Evolutionary conservation across 2,329 filamentous ascomycete genomes (phyloP), one percentile per base, ranked within the genome.

Genomic region (Ramularia endophylla): DNA sequence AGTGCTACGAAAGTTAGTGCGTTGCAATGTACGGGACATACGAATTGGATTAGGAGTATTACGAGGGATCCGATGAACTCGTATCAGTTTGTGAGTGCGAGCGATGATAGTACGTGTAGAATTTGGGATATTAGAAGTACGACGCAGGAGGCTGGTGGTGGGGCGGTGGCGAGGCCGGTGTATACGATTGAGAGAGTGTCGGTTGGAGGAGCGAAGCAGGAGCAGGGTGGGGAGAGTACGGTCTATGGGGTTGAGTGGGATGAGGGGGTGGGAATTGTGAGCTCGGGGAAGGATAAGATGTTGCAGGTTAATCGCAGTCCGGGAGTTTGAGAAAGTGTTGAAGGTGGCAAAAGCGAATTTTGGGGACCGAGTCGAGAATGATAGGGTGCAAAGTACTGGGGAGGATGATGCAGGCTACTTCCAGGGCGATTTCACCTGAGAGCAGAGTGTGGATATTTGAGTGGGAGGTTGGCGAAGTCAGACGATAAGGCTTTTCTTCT

Each of bases 171-270:
- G 64, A 86, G 77, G 72, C 90, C 75, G 64, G 81, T 71, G 68
- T 94, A 70, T 79, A 86, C 73, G 62, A 83, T 97, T 50, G 76
- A 83, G 44, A 72, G 90, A 40, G 85, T 92, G 65, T 84, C 80
- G 62, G 70, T 75, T 47, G 78, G 79, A 60, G 69, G 57, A 17
- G 56, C 76, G 46, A 78, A 78, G 57, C 77, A 52, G 76, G 29
- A 82, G 80, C 45, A 46, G 6, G 89, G 89, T 2, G 86, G 92
- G 45, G 88, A 88, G 17, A 78, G 83, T 48, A 97, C 97, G 75
- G 87, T 98, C 36, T 87, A 97, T 64, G 78, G 80, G 25, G 85
- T 97, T 4, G 77, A 73, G 44, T 98, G 92, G 92, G 86, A 95
- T 64, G 72, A 74, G 61, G 77, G 80, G 5, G 80, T 94, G 59